Evolutionary conservation across 2,329 filamentous ascomycete genomes (phyloP), one percentile per base, ranked within the genome.

Genomic region (Knufia fluminis): DNA sequence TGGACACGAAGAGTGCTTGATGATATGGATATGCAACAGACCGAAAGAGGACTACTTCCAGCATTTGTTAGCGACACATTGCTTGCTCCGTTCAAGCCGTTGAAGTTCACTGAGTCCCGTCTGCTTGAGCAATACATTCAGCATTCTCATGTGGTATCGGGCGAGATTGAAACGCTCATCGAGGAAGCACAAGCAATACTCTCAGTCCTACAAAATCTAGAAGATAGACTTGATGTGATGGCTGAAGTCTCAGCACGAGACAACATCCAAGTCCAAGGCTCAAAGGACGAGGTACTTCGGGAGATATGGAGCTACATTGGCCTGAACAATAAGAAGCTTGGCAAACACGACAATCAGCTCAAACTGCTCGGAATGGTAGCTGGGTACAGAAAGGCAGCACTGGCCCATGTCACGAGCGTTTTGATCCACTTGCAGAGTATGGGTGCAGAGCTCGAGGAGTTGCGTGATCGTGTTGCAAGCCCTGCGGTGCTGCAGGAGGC

Each of bases 401-500:
- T 83, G 48, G 71, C 70, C 14, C 85, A 88, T 62, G 78, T 94
- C n/a, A 76, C 70, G 14, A 74, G 74, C 1, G 80, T 88, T 0
- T 70, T 92, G 14, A 68, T 87, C 36, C 86, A 88, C 59, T 72
- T 92, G 31, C 78, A 86, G 64, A 78, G 78, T 49, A 91, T 92
- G 53, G 77, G 82, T 57, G 76, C 79, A 1, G 80, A 80, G 39
- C 68, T 94, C 10, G 80, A 82, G 56, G 83, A 88, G 59, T 64
- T 94, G 57, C 71, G 84, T 19, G 83, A 88, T 52, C 71, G 82
- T 4, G 83, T 90, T 8, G 80, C 78, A 0, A 75, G 77, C 49
- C 84, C 86, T 0, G 81, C 80, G 55, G 64, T 83, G 8, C 59
- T 81, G 9, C 74, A 74, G 1, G 74, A 71, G 22, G 31, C 23